Evolutionary conservation across 2,329 filamentous ascomycete genomes (phyloP).

Genomic region (Ophiostoma tasmaniense): DNA sequence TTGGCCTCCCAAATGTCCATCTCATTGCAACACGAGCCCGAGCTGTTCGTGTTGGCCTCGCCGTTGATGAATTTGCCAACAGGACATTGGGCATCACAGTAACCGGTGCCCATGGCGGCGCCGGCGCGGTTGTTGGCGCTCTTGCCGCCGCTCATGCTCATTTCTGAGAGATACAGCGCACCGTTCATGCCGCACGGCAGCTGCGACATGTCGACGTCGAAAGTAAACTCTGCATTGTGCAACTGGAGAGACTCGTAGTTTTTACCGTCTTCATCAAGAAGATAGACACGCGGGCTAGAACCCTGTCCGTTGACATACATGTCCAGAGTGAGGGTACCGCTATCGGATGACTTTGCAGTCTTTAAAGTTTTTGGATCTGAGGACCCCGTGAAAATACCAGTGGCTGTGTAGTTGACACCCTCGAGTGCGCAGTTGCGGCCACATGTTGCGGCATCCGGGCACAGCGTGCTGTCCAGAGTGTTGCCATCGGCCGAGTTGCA

Average conservation of each 20-base stretch:
- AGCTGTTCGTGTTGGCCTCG: slow-evolving; percentile 31
- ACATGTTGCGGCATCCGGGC: slow-evolving; percentile 40
- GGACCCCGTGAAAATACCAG: not conserved
- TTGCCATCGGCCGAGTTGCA: slow-evolving; percentile 39
- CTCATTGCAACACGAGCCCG: slow-evolving; percentile 48
- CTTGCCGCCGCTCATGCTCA: slow-evolving; percentile 43
- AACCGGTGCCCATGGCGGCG: slow-evolving; percentile 47
- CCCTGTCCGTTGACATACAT: slow-evolving; percentile 21
- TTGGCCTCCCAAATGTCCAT: slow-evolving; percentile 58
- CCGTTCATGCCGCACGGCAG: slow-evolving; percentile 50
- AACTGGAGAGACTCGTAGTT: slow-evolving; percentile 44
- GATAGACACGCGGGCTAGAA: slow-evolving; percentile 30
- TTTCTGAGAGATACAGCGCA: slow-evolving; percentile 45
- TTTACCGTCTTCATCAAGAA: slow-evolving; percentile 24
- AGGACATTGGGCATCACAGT: slow-evolving; percentile 41
- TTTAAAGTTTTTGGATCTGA: too few species aligned
- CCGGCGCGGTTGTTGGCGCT: slow-evolving; percentile 35
- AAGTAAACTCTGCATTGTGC: slow-evolving; percentile 53
- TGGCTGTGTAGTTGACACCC: slow-evolving; percentile 29
- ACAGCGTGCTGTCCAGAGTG: slow-evolving; percentile 38
- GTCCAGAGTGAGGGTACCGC: not conserved
- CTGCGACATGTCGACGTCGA: slow-evolving; percentile 56
- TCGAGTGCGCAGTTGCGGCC: slow-evolving; percentile 49
- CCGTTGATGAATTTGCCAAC: slow-evolving; percentile 41
- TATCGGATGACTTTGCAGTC: too few species aligned